These are phyloP conservation scores for Neurospora sp. DNA, from an alignment of 495 filamentous ascomycete genomes.

Conservation along the genomic window DNA sequence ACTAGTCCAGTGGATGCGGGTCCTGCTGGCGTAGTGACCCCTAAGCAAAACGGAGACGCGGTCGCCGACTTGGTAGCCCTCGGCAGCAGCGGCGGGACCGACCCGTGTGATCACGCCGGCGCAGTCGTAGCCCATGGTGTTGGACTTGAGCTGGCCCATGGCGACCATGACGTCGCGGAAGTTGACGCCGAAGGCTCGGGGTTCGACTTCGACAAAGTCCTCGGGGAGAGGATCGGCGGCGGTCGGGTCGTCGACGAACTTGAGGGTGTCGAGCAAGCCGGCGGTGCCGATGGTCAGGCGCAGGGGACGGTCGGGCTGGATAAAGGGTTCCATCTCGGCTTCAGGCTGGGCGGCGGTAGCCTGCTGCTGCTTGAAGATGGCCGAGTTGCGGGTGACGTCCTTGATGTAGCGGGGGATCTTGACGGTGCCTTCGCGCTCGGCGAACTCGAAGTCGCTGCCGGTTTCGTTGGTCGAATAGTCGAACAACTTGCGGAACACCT, in stretches of 20 bases:
- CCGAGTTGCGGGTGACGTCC: slow-evolving; percentile 22
- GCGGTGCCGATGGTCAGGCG: slow-evolving; percentile 21
- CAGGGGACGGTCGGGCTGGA: slow-evolving; percentile 19
- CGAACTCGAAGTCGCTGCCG: slow-evolving; percentile 19
- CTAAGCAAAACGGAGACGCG: slow-evolving; percentile 31
- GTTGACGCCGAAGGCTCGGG: slow-evolving; percentile 32
- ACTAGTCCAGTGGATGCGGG: slow-evolving; percentile 9
- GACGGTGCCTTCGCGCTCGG: slow-evolving; percentile 15
- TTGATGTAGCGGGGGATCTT: slow-evolving; percentile 22
- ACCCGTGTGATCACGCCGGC: slow-evolving; percentile 40
- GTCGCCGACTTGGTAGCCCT: slow-evolving; percentile 33
- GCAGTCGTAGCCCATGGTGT: slow-evolving; percentile 35
- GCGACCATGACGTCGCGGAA: slow-evolving; percentile 41
- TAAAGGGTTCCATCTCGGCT: slow-evolving; percentile 14
- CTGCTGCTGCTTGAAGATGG: slow-evolving; percentile 7
- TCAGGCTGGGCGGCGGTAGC: background rate
- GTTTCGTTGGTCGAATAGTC: slow-evolving; percentile 4
- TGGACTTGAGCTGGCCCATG: slow-evolving; percentile 35
- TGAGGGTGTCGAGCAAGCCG: slow-evolving; percentile 23
- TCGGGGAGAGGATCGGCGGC: slow-evolving; percentile 9
- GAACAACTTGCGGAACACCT: slow-evolving; percentile 15
- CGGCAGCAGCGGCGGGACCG: slow-evolving; percentile 36
- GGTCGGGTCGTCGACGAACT: slow-evolving; percentile 19
- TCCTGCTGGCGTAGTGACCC: slow-evolving; percentile 15
- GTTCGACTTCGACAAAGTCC: slow-evolving; percentile 30